Evolutionary conservation across 2,329 filamentous ascomycete species (phyloP), one percentile per base, ranked within the genome.

Genomic region (Dactylonectria macrodidyma): DNA sequence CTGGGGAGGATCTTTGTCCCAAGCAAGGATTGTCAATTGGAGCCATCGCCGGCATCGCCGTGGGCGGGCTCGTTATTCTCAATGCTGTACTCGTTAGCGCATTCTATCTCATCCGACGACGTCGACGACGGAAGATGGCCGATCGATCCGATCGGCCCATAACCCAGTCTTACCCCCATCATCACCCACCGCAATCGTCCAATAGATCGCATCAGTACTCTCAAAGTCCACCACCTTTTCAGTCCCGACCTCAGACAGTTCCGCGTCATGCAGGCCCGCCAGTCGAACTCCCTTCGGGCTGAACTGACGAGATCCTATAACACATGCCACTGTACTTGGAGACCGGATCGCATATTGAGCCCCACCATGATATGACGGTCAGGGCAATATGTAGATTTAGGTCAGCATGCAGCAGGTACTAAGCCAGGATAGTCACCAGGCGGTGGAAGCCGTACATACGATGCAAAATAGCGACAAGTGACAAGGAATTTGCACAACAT

Each of bases 11-110:
- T 38, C 36, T 9, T 38, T 5, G 36, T 38, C 36, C 36, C 36
- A 38, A 38, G 11, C 36, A 38, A 38, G 65, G 24, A 3, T 57
- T 77, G 1, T 79, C 80, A 3, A 78, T 74, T 0, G 84, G 84
- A 11, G 84, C 82, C 11, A 84, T 86, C 54, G 80, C 75, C 3
- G 85, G 85, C 19, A 84, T 87, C 48, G 81, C 80, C 6, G 75
- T 85, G 12, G 84, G 81, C 9, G 78, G 79, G 22, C 78, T 68
- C 1, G 73, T 76, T 9, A 77, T 69, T 1, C 61, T 81, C 2
- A 48, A 82, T n/a, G 70, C 74, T 1, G 48, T 79, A 5, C 38
- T 79, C 2, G 22, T 77, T 11, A 77, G 74, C 34, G 64, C 65
- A 24, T 80, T 77, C 63, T 78, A 78, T 52, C 71, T 83, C 56